A percentile compares a stretch with the other conserved stretches of the same genome.
Conservation (phyloP, 148 eudicot genomes). For the Agrostemma githago region DNA sequence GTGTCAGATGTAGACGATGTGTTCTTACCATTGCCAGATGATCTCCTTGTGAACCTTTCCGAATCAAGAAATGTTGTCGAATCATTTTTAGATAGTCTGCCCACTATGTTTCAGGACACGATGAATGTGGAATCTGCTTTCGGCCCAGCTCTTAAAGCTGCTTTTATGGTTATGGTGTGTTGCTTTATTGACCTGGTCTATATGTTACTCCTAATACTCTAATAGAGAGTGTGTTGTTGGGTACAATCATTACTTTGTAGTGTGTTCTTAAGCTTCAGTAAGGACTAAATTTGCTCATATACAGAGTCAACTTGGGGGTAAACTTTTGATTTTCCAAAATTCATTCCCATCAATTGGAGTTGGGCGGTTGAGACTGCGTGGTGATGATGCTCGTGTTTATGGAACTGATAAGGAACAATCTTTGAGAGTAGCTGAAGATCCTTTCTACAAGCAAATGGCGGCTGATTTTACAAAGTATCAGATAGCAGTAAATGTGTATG, state of each 20-base stretch:
- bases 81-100: slow-evolving; percentile 83
- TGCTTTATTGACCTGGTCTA: background rate
- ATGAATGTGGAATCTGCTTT: slow-evolving; percentile 92
- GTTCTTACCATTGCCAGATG: slow-evolving; percentile 96
- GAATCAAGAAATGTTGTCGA: slow-evolving; percentile 91
- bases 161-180: slow-evolving; percentile 87
- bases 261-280: background rate
- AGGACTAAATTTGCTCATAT: slow-evolving; percentile 14
- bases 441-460: slow-evolving; percentile 98
- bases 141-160: slow-evolving; percentile 97
- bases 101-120: slow-evolving; percentile 82
- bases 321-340: slow-evolving; percentile 88
- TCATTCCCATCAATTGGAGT: slow-evolving; percentile 89
- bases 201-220: background rate
- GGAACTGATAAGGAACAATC: slow-evolving; percentile 94
- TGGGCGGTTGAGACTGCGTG: slow-evolving; percentile 88
- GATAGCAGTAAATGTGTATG: slow-evolving; percentile 84
- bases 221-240: background rate
- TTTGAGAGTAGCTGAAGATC: slow-evolving; percentile 83
- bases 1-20: slow-evolving; percentile 89
- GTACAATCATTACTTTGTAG: background rate
- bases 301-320: slow-evolving; percentile 96
- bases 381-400: slow-evolving; percentile 71
- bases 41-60: slow-evolving; percentile 96
- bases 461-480: slow-evolving; percentile 90